A percentile compares a stretch with the other conserved stretches of the same genome.
These are phyloP conservation scores for Sporothrix globosa DNA, from an alignment of 2,329 filamentous ascomycete genomes.

Conservation along the genomic window DNA sequence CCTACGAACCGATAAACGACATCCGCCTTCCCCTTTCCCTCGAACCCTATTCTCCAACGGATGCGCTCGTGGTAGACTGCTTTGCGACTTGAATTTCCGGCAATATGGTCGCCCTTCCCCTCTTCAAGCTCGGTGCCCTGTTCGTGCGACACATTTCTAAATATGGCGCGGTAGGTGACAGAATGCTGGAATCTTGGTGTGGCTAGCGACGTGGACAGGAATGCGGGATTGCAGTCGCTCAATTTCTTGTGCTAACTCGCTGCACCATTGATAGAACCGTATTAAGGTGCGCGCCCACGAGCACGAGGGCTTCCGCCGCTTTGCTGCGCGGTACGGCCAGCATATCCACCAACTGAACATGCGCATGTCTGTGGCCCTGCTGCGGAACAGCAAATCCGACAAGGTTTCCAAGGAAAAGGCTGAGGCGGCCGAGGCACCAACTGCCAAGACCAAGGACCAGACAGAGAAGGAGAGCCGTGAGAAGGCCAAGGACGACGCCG, in stretches of 20 bases:
- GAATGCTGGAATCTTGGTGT: constrained; percentile 1
- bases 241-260: not conserved
- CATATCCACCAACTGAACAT: constrained; percentile 69
- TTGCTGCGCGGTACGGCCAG: constrained; percentile 66
- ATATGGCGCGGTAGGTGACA: constrained; percentile 64
- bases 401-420: constrained; percentile 63
- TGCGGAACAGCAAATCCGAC: constrained; percentile 62
- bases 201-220: not conserved
- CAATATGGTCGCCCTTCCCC: constrained; percentile 65
- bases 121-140: constrained; percentile 68
- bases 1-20: constrained; percentile 12
- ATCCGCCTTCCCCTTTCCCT: not conserved
- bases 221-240: not conserved
- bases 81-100: not conserved
- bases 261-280: constrained; percentile 56
- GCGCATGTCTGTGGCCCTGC: constrained; percentile 62
- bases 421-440: constrained; percentile 64
- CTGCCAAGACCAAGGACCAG: constrained; percentile 67
- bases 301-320: constrained; percentile 61
- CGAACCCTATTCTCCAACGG: not conserved
- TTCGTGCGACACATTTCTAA: constrained; percentile 69
- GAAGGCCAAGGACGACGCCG: constrained; percentile 54
- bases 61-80: not conserved
- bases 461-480: constrained; percentile 56
- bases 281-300: constrained; percentile 69